Evolutionary conservation across 2,329 filamentous ascomycete genomes (phyloP), one percentile per base, ranked within the genome.

Genomic region (Metarhizium guizhouense): DNA sequence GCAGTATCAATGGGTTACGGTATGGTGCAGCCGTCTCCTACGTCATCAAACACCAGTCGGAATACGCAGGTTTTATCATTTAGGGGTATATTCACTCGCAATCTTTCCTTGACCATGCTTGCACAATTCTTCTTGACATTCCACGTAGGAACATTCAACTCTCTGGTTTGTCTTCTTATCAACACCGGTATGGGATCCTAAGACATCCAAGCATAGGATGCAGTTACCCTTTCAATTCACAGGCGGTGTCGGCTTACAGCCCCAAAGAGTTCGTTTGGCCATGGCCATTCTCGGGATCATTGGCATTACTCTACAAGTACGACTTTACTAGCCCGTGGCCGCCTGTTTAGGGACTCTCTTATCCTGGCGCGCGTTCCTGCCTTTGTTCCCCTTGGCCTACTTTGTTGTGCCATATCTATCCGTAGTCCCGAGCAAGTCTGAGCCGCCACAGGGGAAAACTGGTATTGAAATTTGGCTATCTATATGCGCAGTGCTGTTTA

Each of bases 111-210:
- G 52, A 82, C 79, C 0, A 65, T 92, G 3, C 59, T 85, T n/a
- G 79, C 80, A 7, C 85, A 88, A 60, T 86, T 86, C 61, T 77
- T 90, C 57, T 78, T 90, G 51, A 81, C 84, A n/a, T 81, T 90
- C 60, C 87, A 91, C 69, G 77, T 89, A 63, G 86, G 85, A 57
- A 85, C 87, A 32, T 92, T 90, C 74, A 87, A 88, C 65, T 81
- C 86, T 92, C 48, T 89, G 85, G 74, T 88, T 88, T 58, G 78
- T 90, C 53, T 91, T 92, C 69, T 76, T 92, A 48, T 89, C 88
- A 1, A 87, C 86, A 0, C 85, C 86, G 0, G 83, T 85, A 4
- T 82, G 75, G 58, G 70, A 76, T 62, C 74, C 76, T 0, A 45
- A 61, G 13, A 60, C 68, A 0, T 69, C 70, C 0, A 60, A 66